Conservation (phyloP, 495 filamentous ascomycete genomes). For the Echria macrotheca region DNA sequence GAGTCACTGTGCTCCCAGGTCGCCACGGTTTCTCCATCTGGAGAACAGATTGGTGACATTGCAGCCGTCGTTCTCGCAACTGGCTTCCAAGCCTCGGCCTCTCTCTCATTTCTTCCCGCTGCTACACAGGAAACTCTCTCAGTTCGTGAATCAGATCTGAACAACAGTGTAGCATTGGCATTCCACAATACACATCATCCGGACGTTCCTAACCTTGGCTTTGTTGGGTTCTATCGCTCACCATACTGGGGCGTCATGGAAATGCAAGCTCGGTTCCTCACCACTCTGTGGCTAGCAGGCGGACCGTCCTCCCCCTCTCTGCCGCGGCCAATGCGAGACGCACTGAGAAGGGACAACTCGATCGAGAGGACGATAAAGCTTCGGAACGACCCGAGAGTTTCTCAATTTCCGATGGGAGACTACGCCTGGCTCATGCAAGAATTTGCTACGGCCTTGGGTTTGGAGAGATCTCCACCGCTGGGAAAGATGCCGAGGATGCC, state of each 20-base stretch:
- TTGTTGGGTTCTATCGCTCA: constrained; percentile 80
- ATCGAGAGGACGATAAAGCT: constrained; percentile 40
- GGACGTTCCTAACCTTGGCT: constrained; percentile 59
- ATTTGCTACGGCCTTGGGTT: constrained; percentile 51
- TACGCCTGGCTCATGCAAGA: constrained; percentile 74
- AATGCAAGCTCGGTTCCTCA: constrained; percentile 70
- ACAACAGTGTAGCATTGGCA: constrained; percentile 64
- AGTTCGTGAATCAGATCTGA: constrained; percentile 47
- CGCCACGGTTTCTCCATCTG: constrained; percentile 31
- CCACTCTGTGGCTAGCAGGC: constrained; percentile 35
- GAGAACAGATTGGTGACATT: constrained; percentile 47
- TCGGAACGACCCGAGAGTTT: constrained; percentile 38
- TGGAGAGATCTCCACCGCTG: constrained; percentile 27
- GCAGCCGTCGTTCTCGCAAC: constrained; percentile 69
- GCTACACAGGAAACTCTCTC: constrained; percentile 52
- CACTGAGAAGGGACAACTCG: constrained; percentile 36
- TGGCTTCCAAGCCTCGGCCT: constrained; percentile 60
- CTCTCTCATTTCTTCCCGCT: constrained; percentile 55
- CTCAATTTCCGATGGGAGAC: constrained; percentile 77
- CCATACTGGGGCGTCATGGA: constrained; percentile 88
- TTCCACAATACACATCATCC: constrained; percentile 59
- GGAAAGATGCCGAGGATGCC: constrained; percentile 26
- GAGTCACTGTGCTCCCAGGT: constrained; percentile 24
- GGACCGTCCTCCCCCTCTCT: constrained; percentile 18
- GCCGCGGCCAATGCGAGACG: constrained; percentile 18